phyloP scores from a whole-genome alignment of 495 filamentous ascomycete species.

The Cudoniella acicularis region DNA sequence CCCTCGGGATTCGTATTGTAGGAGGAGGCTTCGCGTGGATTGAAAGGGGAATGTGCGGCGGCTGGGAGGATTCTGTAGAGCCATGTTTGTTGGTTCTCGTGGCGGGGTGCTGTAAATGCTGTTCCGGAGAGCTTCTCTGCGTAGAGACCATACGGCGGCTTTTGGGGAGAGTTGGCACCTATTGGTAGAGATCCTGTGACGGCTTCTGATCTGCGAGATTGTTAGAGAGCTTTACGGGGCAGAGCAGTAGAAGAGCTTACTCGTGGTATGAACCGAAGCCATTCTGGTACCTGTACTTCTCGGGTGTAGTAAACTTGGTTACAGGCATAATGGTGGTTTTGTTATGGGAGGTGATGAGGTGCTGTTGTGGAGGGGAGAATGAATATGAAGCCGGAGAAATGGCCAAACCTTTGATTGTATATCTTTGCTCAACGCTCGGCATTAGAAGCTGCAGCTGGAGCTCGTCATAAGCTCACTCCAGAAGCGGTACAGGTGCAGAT shows the following conservation, averaged over 20 bases:
- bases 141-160: constrained; percentile 79
- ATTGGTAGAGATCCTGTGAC: constrained; percentile 44
- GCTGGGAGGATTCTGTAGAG: constrained; percentile 88
- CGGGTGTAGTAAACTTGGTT: constrained; percentile 49
- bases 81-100: constrained; percentile 90
- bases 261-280: constrained; percentile 64
- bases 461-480: not conserved
- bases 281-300: constrained; percentile 64
- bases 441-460: not conserved
- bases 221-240: not conserved
- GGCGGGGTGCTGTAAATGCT: constrained; percentile 84
- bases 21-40: constrained; percentile 30
- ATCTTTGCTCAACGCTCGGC: not conserved
- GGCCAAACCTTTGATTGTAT: not conserved
- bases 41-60: constrained; percentile 75
- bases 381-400: not conserved
- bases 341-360: not conserved
- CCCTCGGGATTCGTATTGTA: constrained; percentile 25
- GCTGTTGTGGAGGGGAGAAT: not conserved
- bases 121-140: constrained; percentile 93
- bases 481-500: not conserved
- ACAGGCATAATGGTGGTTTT: constrained; percentile 45
- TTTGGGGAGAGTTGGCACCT: constrained; percentile 84
- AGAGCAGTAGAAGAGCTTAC: constrained; percentile 33
- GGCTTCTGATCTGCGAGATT: constrained; percentile 39